Conservation (phyloP, 768 basidiomycete genomes). For the Xerocomellus dryophilus region DNA sequence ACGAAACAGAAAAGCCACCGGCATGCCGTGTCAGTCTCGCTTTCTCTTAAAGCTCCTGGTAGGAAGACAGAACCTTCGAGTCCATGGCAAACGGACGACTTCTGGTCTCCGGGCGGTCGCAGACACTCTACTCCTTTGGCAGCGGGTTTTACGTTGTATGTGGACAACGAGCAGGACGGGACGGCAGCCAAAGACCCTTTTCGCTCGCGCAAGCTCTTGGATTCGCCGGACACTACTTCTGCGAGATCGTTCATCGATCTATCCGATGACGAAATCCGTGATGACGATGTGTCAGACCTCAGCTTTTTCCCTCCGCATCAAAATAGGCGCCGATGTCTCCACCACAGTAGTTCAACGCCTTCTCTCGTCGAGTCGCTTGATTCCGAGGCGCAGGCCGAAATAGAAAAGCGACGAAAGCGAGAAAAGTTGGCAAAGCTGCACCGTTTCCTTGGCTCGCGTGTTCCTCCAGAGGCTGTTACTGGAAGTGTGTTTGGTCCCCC, state of each 20-base stretch:
- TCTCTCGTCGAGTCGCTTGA: slow-evolving; percentile 50
- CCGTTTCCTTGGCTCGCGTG: slow-evolving; percentile 80
- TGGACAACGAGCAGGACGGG: slow-evolving; percentile 10
- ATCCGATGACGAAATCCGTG: slow-evolving; percentile 54
- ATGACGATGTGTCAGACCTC: slow-evolving; percentile 34
- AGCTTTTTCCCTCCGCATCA: slow-evolving; percentile 29
- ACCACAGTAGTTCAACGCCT: slow-evolving; percentile 39
- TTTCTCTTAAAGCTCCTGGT: slow-evolving; percentile 19
- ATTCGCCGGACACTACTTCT: slow-evolving; percentile 25
- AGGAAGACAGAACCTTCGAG: slow-evolving; percentile 23
- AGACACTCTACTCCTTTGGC: slow-evolving; percentile 57
- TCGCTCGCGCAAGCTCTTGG: slow-evolving; percentile 8
- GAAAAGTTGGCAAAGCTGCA: slow-evolving; percentile 79
- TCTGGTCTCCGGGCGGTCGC: slow-evolving; percentile 34
- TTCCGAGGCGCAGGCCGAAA: slow-evolving; percentile 54
- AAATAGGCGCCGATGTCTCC: slow-evolving; percentile 20
- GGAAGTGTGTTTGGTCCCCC: slow-evolving; percentile 38
- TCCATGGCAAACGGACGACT: slow-evolving; percentile 37
- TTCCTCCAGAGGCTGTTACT: slow-evolving; percentile 67
- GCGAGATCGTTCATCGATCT: slow-evolving; percentile 58
- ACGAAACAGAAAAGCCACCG: slow-evolving; percentile 31
- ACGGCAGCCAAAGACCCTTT: not conserved
- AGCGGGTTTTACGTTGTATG: slow-evolving; percentile 38
- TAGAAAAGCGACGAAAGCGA: slow-evolving; percentile 64
- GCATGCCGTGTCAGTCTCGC: slow-evolving; percentile 32